A percentile compares a stretch with the other conserved stretches of the same genome.
These are phyloP conservation scores for Cudoniella acicularis DNA, from an alignment of 495 filamentous ascomycete species.

Conservation along the genomic window DNA sequence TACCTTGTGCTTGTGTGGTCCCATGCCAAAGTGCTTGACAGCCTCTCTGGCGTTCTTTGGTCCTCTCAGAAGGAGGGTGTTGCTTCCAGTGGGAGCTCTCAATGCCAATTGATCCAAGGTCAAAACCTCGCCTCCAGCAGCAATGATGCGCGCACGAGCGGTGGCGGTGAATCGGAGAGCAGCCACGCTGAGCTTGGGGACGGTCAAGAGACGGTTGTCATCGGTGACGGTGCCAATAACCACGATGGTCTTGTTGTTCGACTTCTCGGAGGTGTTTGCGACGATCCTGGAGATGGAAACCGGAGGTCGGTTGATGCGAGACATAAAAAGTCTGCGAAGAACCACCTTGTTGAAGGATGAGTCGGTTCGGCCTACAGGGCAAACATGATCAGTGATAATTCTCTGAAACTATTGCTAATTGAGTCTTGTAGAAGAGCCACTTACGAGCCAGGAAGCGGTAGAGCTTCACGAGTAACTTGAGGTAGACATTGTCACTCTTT, in stretches of 20 bases:
- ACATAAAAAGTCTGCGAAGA: slow-evolving; percentile 95
- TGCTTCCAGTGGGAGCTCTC: slow-evolving; percentile 85
- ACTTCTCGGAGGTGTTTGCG: slow-evolving; percentile 60
- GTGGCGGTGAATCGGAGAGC: slow-evolving; percentile 95
- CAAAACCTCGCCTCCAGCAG: slow-evolving; percentile 88
- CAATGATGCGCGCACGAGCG: slow-evolving; percentile 85
- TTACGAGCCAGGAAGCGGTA: slow-evolving; percentile 97
- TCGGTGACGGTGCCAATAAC: slow-evolving; percentile 93
- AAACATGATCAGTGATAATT: background rate
- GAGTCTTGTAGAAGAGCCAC: slow-evolving; percentile 31
- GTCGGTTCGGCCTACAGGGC: slow-evolving; percentile 78
- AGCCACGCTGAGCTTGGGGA: slow-evolving; percentile 89
- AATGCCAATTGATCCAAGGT: slow-evolving; percentile 96
- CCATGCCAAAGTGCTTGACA: slow-evolving; percentile 97
- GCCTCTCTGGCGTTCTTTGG: slow-evolving; percentile 97
- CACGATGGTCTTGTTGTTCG: slow-evolving; percentile 85
- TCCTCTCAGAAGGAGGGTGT: slow-evolving; percentile 91
- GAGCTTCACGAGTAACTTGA: slow-evolving; percentile 96
- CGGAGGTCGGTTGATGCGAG: slow-evolving; percentile 93
- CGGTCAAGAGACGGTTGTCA: slow-evolving; percentile 83
- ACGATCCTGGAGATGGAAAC: slow-evolving; percentile 89
- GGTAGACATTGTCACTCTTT: slow-evolving; percentile 97
- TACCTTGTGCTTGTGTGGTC: slow-evolving; percentile 95
- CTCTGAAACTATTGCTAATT: background rate
- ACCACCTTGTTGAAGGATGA: slow-evolving; percentile 95